Evolutionary conservation across 2,329 filamentous ascomycete genomes (phyloP).

Genomic region (Ophiostoma sp.): DNA sequence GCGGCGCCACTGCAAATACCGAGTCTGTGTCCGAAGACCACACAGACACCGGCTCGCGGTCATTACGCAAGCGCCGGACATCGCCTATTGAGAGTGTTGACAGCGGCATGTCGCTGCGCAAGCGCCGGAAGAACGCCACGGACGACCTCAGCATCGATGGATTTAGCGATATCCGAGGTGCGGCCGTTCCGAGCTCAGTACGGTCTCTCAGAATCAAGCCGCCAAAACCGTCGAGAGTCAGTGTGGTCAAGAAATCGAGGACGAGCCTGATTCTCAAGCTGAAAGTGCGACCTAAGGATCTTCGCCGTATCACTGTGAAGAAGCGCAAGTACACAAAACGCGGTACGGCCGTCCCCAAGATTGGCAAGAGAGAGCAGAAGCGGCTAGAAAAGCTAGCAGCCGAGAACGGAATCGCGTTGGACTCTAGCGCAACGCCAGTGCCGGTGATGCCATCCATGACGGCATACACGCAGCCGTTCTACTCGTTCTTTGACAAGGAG

Average conservation of each 20-base stretch:
- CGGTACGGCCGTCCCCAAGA: slow-evolving; percentile 39
- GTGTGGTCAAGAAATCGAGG: slow-evolving; percentile 40
- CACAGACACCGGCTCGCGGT: slow-evolving; percentile 65
- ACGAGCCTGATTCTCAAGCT: slow-evolving; percentile 53
- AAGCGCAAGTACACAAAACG: slow-evolving; percentile 49
- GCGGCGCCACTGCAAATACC: slow-evolving; percentile 53
- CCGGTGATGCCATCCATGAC: slow-evolving; percentile 12
- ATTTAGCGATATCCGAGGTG: slow-evolving; percentile 32
- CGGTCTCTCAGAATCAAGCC: slow-evolving; percentile 55
- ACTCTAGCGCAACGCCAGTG: not conserved
- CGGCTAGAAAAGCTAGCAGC: slow-evolving; percentile 16
- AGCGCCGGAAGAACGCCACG: slow-evolving; percentile 46
- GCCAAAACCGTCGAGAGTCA: slow-evolving; percentile 35
- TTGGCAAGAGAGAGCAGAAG: slow-evolving; percentile 29
- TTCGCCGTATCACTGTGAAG: slow-evolving; percentile 55
- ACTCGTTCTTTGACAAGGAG: slow-evolving; percentile 84
- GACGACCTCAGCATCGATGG: slow-evolving; percentile 39
- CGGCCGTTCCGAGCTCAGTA: slow-evolving; percentile 41
- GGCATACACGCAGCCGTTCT: slow-evolving; percentile 70
- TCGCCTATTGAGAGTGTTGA: slow-evolving; percentile 63
- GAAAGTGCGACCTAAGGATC: slow-evolving; percentile 50
- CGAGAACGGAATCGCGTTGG: slow-evolving; percentile 10
- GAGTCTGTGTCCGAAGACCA: slow-evolving; percentile 72
- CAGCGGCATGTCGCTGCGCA: slow-evolving; percentile 46
- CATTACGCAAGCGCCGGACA: slow-evolving; percentile 77